phyloP scores from a whole-genome alignment of 257 asterid genomes.

The Solanum ossicruentum region DNA sequence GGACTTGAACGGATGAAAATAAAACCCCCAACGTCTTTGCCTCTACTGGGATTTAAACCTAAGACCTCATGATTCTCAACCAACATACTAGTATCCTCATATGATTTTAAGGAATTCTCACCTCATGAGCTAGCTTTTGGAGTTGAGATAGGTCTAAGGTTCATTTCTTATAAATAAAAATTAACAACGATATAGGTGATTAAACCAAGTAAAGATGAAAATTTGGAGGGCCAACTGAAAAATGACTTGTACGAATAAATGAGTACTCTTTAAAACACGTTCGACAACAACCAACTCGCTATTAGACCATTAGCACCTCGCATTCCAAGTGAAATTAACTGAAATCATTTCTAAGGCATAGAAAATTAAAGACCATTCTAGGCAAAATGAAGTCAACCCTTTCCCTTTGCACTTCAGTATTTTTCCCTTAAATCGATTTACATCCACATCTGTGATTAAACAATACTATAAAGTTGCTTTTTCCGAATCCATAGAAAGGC shows the following conservation, averaged over 20 bases:
- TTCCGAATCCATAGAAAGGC: not conserved
- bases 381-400: not conserved
- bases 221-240: not conserved
- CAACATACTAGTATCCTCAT: no score
- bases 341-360: not conserved
- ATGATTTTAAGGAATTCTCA: no score
- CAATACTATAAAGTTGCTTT: not conserved
- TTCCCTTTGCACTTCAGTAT: not conserved
- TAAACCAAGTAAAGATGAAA: not conserved
- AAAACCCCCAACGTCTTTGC: no score
- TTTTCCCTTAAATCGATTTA: not conserved
- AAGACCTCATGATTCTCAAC: no score
- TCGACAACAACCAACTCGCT: not conserved
- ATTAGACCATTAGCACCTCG: not conserved
- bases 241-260: not conserved
- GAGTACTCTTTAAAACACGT: not conserved
- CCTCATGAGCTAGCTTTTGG: not conserved
- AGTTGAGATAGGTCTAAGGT: not conserved
- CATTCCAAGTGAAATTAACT: not conserved
- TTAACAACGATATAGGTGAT: not conserved
- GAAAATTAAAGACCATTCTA: not conserved
- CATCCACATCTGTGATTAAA: not conserved
- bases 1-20: not conserved
- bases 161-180: not conserved
- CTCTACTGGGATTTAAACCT: no score